These are phyloP conservation scores for Daldinia vernicosa DNA, from an alignment of 495 filamentous ascomycete genomes.

Conservation along the genomic window DNA sequence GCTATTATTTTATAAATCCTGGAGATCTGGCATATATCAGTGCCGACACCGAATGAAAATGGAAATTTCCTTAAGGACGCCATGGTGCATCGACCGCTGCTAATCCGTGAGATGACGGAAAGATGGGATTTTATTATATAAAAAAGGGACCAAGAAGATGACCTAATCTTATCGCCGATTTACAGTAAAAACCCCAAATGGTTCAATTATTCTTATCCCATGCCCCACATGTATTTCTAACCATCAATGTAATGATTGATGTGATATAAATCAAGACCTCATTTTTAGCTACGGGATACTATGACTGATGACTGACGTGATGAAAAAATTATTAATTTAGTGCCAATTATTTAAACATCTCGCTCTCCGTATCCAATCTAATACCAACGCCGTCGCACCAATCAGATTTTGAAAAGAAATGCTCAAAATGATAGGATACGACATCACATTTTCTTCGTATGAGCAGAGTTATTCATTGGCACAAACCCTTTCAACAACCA, in stretches of 20 bases:
- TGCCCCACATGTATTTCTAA: background rate
- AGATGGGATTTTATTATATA: background rate
- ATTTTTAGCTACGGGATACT: background rate
- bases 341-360: background rate
- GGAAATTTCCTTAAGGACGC: conserved; percentile 35
- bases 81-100: background rate
- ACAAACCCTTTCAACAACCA: background rate
- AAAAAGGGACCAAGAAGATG: background rate
- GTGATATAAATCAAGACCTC: background rate
- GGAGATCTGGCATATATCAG: conserved; percentile 62
- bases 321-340: background rate
- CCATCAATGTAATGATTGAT: background rate
- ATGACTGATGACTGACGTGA: background rate
- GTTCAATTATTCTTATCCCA: too few species aligned
- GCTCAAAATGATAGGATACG: conserved; percentile 10
- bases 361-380: conserved; percentile 7
- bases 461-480: conserved; percentile 9
- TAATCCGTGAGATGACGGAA: background rate
- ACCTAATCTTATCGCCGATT: conserved; percentile 1
- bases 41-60: conserved; percentile 60
- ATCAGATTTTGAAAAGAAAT: background rate
- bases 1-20: conserved; percentile 54
- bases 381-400: conserved; percentile 27
- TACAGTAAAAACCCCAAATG: background rate
- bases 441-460: background rate